phyloP scores from a whole-genome alignment of 495 filamentous ascomycete species.

The Penicillium paradoxum region DNA sequence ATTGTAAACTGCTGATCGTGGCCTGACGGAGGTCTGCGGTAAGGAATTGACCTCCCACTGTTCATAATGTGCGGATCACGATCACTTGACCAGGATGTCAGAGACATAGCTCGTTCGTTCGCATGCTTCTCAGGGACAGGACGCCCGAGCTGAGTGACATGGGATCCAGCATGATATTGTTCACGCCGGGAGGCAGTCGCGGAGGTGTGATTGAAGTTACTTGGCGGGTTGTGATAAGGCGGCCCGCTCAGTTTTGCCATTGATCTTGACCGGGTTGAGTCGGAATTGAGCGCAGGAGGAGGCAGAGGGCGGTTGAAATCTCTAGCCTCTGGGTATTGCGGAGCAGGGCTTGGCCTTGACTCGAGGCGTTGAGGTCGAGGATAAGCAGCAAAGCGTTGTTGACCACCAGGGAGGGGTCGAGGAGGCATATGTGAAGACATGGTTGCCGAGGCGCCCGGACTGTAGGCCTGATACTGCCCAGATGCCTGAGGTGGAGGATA shows the following conservation, averaged over 20 bases:
- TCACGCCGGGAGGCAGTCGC: slow-evolving; percentile 72
- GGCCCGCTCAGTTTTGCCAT: slow-evolving; percentile 68
- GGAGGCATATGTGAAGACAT: slow-evolving; percentile 59
- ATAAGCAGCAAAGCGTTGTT: slow-evolving; percentile 49
- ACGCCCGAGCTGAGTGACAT: slow-evolving; percentile 85
- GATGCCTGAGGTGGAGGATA: slow-evolving; percentile 33
- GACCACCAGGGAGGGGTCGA: slow-evolving; percentile 51
- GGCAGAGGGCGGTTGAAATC: slow-evolving; percentile 48
- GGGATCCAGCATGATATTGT: slow-evolving; percentile 56
- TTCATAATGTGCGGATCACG: slow-evolving; percentile 75
- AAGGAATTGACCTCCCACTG: slow-evolving; percentile 84
- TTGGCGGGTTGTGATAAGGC: slow-evolving; percentile 60
- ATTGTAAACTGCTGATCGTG: slow-evolving; percentile 23
- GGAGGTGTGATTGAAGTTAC: slow-evolving; percentile 60
- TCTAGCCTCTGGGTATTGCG: slow-evolving; percentile 48
- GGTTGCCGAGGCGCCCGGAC: slow-evolving; percentile 46
- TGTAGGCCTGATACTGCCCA: slow-evolving; percentile 42
- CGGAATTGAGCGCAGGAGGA: slow-evolving; percentile 72
- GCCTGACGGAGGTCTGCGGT: slow-evolving; percentile 53
- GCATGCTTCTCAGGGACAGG: slow-evolving; percentile 81
- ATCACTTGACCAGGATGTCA: slow-evolving; percentile 79
- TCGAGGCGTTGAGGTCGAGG: slow-evolving; percentile 66
- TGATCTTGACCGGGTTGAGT: slow-evolving; percentile 71
- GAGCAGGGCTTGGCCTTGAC: slow-evolving; percentile 58
- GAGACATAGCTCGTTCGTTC: slow-evolving; percentile 89